Evolutionary conservation across 352 stramenopile genomes (phyloP), one percentile per base, ranked within the genome.

Genomic region (Thraustochytrium sp.): DNA sequence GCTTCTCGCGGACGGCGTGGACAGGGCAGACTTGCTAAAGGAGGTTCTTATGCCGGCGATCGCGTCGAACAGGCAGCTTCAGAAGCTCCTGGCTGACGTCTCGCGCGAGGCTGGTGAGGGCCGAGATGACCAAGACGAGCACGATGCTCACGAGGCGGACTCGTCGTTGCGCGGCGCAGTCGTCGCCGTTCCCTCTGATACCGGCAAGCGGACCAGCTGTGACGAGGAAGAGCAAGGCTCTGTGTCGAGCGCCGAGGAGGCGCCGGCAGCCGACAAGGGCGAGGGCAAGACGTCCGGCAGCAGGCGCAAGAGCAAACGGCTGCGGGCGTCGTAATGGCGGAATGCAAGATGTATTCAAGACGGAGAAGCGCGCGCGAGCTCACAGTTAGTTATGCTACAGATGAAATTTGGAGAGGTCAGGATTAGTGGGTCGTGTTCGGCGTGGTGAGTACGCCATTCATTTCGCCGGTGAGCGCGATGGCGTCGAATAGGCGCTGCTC

Each of bases 221-320:
- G n/a, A n/a, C n/a, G n/a, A n/a, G n/a, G n/a, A n/a, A n/a, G n/a
- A n/a, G n/a, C n/a, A n/a, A n/a, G n/a, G n/a, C n/a, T n/a, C n/a
- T n/a, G n/a, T n/a, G n/a, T n/a, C n/a, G n/a, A n/a, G n/a, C n/a
- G n/a, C n/a, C n/a, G n/a, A n/a, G n/a, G n/a, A n/a, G n/a, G n/a
- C n/a, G n/a, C n/a, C n/a, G n/a, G n/a, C n/a, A n/a, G n/a, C n/a
- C n/a, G n/a, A n/a, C 51, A 91, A 92, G 72, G 98, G 99, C 88
- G 97, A 99, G 86, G 87, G 86, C 42, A 82, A 92, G 23, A 87
- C 94, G 49, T 96, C 90, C 49, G 93, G 94, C 85, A 88, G 91
- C 76, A 90, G 88, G 77, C 94, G 98, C 89, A 98, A 98, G 87
- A 94, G n/a, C n/a, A n/a, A n/a, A n/a, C 96, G 3, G 77, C 88